Conservation (phyloP, 163 green algal genomes). For the Scenedesmus sp. region DNA sequence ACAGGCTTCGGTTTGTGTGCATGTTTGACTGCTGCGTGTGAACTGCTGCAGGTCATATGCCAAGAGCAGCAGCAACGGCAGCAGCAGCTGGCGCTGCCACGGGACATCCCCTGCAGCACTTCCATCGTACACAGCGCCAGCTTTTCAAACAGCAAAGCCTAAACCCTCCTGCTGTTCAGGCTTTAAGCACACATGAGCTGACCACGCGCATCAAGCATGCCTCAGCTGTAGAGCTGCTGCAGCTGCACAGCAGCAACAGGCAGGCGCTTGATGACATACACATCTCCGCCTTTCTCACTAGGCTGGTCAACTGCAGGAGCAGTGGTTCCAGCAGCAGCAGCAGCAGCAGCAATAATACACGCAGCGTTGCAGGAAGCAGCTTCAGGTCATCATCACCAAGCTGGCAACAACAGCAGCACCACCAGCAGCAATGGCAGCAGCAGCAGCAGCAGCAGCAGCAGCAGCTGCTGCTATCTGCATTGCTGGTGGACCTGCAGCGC, state of each 20-base stretch:
- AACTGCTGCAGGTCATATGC: neutral
- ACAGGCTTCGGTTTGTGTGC: neutral
- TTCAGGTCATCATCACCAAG: neutral
- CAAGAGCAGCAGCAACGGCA: neutral
- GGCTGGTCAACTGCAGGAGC: neutral
- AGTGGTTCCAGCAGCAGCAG: neutral
- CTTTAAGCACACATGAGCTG: neutral
- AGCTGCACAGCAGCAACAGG: slow-evolving; percentile 10
- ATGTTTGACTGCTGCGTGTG: neutral
- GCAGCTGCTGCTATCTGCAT: slow-evolving; percentile 37
- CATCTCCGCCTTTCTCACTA: slow-evolving; percentile 12
- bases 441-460: slow-evolving; percentile 50
- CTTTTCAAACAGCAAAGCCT: neutral
- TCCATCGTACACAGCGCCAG: neutral
- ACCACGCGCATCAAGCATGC: slow-evolving; percentile 29
- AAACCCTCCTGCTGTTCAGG: neutral
- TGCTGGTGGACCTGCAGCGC: slow-evolving; percentile 15
- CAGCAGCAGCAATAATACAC: neutral
- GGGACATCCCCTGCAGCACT: neutral
- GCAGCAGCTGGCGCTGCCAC: neutral
- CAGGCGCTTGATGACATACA: neutral
- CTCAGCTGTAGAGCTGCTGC: neutral
- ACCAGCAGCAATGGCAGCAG: neutral
- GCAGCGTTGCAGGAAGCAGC: neutral
- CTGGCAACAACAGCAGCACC: neutral